Evolutionary conservation across 129 eudicot species (phyloP).

Genomic region (Mikania micrantha): DNA sequence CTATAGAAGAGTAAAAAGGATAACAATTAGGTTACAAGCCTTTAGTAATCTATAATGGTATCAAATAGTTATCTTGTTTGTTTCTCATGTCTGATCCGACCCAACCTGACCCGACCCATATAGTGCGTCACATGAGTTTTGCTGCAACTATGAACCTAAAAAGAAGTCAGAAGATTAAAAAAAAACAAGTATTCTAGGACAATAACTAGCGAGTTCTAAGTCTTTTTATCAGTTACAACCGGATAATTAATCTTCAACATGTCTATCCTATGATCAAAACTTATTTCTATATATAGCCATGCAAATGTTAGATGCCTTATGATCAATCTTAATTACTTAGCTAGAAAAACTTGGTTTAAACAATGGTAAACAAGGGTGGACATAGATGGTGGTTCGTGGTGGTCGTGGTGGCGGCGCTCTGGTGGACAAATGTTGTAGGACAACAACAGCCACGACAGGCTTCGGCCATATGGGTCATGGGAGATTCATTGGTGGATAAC

Average conservation of each 20-base stretch:
- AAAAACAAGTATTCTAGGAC: slow-evolving; percentile 11
- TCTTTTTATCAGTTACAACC: slow-evolving; percentile 4
- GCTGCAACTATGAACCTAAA: neutral
- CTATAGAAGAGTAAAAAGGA: too few species aligned
- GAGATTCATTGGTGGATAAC: slow-evolving; percentile 79
- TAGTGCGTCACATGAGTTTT: slow-evolving; percentile 17
- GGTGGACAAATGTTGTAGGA: slow-evolving; percentile 12
- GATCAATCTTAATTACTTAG: neutral
- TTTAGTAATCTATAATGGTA: too few species aligned
- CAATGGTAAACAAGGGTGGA: slow-evolving; percentile 7
- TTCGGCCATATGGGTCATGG: slow-evolving; percentile 77
- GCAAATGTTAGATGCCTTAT: neutral
- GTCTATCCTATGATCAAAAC: neutral
- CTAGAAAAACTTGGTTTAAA: neutral
- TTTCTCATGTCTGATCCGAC: too few species aligned
- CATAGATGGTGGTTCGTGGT: slow-evolving; percentile 23
- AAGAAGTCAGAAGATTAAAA: slow-evolving; percentile 15
- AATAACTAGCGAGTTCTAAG: neutral
- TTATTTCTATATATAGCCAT: slow-evolving; percentile 14
- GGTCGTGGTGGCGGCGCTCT: slow-evolving; percentile 15
- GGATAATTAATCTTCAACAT: slow-evolving; percentile 17
- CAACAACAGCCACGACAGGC: slow-evolving; percentile 28
- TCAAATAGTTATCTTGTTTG: too few species aligned
- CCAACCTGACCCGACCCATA: neutral
- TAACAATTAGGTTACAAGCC: too few species aligned